Conservation (phyloP, 345 rosid genomes). For the Arabis alpina region DNA sequence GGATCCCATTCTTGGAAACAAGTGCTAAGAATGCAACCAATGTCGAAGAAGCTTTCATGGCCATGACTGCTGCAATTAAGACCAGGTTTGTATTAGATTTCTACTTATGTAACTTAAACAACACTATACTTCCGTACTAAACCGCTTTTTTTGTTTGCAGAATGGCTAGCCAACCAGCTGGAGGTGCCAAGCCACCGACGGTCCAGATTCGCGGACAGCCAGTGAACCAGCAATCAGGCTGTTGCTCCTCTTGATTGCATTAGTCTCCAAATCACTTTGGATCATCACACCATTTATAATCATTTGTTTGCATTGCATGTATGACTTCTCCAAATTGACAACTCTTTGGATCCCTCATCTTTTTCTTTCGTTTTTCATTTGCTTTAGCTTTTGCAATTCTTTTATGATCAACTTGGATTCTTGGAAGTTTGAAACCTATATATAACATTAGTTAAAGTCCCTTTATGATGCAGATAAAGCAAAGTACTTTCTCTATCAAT, state of each 20-base stretch:
- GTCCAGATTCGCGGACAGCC: conserved; percentile 82
- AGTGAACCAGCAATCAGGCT: conserved; percentile 74
- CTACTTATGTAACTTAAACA: too few relatives aligned
- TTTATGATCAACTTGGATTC: conserved; percentile 17
- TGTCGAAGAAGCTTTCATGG: conserved; percentile 84
- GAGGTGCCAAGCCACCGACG: conserved; percentile 67
- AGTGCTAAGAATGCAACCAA: conserved; percentile 76
- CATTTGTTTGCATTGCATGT: conserved; percentile 40
- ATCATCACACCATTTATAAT: conserved; percentile 23
- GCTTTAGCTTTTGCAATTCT: conserved; percentile 21
- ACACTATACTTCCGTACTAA: background rate
- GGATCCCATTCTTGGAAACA: conserved; percentile 86
- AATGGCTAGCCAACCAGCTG: conserved; percentile 78
- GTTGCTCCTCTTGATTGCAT: conserved; percentile 68
- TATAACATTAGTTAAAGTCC: conserved; percentile 3
- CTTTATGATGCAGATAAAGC: background rate
- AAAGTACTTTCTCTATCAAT: background rate
- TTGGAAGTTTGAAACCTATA: background rate
- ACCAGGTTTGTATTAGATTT: conserved; percentile 46
- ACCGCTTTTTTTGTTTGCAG: conserved; percentile 32
- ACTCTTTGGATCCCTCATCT: conserved; percentile 8
- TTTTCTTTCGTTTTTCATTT: conserved; percentile 3
- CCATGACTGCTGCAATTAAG: conserved; percentile 79
- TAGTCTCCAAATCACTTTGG: conserved; percentile 16
- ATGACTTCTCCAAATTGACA: conserved; percentile 25